Percentiles rank a stretch among this genome's conserved stretches.
Conservation (phyloP, 2,329 filamentous ascomycete genomes). For the Neonectria hederae region DNA sequence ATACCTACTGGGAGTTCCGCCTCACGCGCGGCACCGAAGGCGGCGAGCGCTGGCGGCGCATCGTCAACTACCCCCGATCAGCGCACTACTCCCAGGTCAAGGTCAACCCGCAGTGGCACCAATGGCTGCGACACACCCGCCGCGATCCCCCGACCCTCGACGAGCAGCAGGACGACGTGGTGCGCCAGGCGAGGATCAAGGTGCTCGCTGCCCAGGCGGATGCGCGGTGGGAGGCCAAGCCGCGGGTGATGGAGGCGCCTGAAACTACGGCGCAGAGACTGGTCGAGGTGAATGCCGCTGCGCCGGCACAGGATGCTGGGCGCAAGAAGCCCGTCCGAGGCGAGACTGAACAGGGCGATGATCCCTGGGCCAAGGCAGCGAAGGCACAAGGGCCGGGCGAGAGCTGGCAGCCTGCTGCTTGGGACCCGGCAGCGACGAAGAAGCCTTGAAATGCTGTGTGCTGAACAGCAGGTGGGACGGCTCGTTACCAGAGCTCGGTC, state of each 20-base stretch:
- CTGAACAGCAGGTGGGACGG: not conserved
- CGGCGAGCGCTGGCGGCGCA: slow-evolving; percentile 65
- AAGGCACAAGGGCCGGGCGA: slow-evolving; percentile 62
- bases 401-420: slow-evolving; percentile 73
- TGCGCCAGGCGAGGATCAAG: slow-evolving; percentile 63
- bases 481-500: not conserved
- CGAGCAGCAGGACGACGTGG: slow-evolving; percentile 65
- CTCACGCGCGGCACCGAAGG: slow-evolving; percentile 53
- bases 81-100: slow-evolving; percentile 64
- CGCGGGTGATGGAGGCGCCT: slow-evolving; percentile 56
- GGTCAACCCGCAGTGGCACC: slow-evolving; percentile 72
- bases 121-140: slow-evolving; percentile 73
- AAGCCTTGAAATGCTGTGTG: slow-evolving; percentile 36
- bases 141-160: slow-evolving; percentile 61
- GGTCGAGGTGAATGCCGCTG: slow-evolving; percentile 16
- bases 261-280: slow-evolving; percentile 33
- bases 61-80: slow-evolving; percentile 66
- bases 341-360: slow-evolving; percentile 40
- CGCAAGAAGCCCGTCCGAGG: slow-evolving; percentile 15
- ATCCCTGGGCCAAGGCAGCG: slow-evolving; percentile 68
- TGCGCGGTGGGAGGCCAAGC: slow-evolving; percentile 70
- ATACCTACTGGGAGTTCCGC: slow-evolving; percentile 76
- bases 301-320: slow-evolving; percentile 12
- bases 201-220: slow-evolving; percentile 69
- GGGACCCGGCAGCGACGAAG: slow-evolving; percentile 60